Conservation (phyloP, 2,329 filamentous ascomycete species). For the Aspergillus neoniger region DNA sequence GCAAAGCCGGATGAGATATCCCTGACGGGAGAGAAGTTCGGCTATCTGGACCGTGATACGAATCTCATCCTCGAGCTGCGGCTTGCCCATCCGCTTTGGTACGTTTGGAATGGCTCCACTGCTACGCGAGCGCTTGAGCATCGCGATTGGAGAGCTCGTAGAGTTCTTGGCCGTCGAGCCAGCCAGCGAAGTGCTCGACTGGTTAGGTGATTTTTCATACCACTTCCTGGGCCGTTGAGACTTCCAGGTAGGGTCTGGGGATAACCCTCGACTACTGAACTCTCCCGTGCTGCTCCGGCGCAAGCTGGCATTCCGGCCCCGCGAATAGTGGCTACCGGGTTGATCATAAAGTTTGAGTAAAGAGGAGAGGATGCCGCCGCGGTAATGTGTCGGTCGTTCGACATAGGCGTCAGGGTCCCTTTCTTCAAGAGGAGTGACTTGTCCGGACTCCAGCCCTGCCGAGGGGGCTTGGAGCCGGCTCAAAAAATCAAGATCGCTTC, state of each 20-base stretch:
- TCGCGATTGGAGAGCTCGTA: constrained; percentile 31
- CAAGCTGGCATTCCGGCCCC: constrained; percentile 31
- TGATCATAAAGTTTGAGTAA: constrained; percentile 70
- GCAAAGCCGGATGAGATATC: constrained; percentile 83
- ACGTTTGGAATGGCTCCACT: constrained; percentile 33
- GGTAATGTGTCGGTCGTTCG: constrained; percentile 67
- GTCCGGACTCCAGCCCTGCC: constrained; percentile 36
- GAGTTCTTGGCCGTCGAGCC: constrained; percentile 34
- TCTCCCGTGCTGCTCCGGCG: constrained; percentile 37
- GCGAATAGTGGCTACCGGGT: constrained; percentile 37
- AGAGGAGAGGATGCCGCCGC: constrained; percentile 71
- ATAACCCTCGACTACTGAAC: constrained; percentile 32
- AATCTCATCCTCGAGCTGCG: constrained; percentile 53
- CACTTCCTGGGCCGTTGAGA: constrained; percentile 38
- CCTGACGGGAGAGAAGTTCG: constrained; percentile 75
- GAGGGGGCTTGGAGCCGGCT: constrained; percentile 36
- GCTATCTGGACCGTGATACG: constrained; percentile 64
- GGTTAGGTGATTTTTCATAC: constrained; percentile 43
- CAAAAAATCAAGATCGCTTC: constrained; percentile 34
- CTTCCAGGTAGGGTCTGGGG: constrained; percentile 36
- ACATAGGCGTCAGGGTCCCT: constrained; percentile 63
- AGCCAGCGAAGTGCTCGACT: constrained; percentile 38
- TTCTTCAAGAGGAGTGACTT: constrained; percentile 38
- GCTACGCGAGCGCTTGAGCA: constrained; percentile 40
- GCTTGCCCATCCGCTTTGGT: constrained; percentile 34